Evolutionary conservation across 306 rosid species (phyloP), one percentile per base, ranked within the genome.

Genomic region (Cucurbita moschata): DNA sequence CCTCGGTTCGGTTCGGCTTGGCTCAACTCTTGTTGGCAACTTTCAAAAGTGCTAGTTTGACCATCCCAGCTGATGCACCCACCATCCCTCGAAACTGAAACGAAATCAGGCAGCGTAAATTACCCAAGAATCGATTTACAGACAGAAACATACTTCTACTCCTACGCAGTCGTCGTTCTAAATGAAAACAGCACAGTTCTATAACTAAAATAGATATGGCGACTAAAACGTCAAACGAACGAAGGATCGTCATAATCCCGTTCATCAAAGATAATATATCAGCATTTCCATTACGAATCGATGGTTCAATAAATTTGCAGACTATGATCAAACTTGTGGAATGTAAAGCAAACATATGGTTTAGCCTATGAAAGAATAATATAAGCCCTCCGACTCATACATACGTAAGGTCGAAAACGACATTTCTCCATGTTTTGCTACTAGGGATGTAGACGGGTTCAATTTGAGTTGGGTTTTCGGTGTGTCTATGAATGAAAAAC

Each of bases 81-180:
- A 85, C 96, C 8, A 82, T 82, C 71, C 97, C 97, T 72, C 85
- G 83, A 81, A 86, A 86, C 97, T 92, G 90, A 73, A 84, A 75
- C 67, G 42, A 54, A 64, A 58, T 15, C 13, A 10, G 26, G 15
- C 12, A 58, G 40, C 11, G 40, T 55, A 11, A 57, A 5, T 68
- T 44, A 64, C 15, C 8, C 8, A 2, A 16, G 71, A n/a, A 4
- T 63, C 26, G 19, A 12, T 46, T 19, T 40, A 64, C 18, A 42
- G 52, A 64, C 13, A 13, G 16, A 59, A 5, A 38, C 6, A 7
- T 16, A 16, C 13, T 62, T 8, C 26, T 62, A 38, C 23, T 62
- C 49, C 49, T 16, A 3, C 16, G 0, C 69, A 38, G 1, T 16
- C 19, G 8, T 15, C 69, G 8, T 62, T 7, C 26, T 37, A 37